Base-by-base conservation (phyloP, 1,284 basidiomycete genomes). In the Puccinia novopanici region DNA sequence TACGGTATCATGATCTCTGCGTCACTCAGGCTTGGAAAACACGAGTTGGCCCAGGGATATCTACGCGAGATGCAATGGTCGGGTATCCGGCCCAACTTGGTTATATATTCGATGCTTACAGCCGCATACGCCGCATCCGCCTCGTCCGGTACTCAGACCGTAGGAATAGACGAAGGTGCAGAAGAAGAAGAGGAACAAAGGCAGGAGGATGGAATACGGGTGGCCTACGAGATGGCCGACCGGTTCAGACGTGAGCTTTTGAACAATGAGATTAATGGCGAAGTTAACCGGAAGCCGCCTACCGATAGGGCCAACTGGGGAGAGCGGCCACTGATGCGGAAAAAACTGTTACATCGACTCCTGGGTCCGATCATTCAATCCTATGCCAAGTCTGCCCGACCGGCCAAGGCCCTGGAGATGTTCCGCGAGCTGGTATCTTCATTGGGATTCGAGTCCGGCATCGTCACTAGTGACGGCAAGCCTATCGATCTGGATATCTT, bases 1-100 rank as follows among this genome's bases (percentile, higher is more conserved):
- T 89, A 93, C 82, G 94, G 93, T n/a, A 92, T 94, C 84, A 87
- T 98, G 83, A 92, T 98, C 87, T 89, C 90, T 24, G 93, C 91
- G 0, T 92, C 91, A 84, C 87, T 97, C 65, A 90, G 91, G 24
- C 83, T 84, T 0, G 89, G 90, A 0, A 87, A 92, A 61, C 87
- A 88, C 73, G 83, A 85, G 2, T 87, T 87, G 68, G 94, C 94
- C 0, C 90, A 89, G 85, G 88, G 86, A 1, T 88, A 93, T 34
- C 92, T 93, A 84, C 89, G 92, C 63, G 89, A 91, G 78, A 95
- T 98, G 91, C 85, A 87, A 22, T 83, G 86, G 5, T 89, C 90
- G 4, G 90, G 90, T 2, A 89, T 98, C 24, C 84, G 89, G 68
- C 93, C 93, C 0, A 90, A 88, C 8, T 89, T 91, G 1, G 86